These are phyloP conservation scores for Aspergillus transmontanensis DNA, from an alignment of 2,329 filamentous ascomycete genomes.

Conservation along the genomic window DNA sequence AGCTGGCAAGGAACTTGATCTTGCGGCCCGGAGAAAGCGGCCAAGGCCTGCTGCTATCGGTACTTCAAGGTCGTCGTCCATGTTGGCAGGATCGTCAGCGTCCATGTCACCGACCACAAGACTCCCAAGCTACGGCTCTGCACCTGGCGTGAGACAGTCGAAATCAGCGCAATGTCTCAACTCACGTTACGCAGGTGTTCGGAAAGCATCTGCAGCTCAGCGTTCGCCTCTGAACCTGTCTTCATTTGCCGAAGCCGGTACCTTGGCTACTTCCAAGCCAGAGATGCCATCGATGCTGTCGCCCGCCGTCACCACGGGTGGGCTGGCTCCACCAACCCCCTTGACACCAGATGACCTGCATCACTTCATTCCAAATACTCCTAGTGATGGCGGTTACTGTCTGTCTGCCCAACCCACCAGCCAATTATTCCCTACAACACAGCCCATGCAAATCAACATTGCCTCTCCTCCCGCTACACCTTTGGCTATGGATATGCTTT, in stretches of 20 bases:
- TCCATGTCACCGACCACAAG: constrained; percentile 46
- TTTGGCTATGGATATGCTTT: constrained; percentile 40
- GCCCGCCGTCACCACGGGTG: constrained; percentile 37
- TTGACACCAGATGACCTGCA: constrained; percentile 47
- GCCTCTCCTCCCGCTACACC: constrained; percentile 50
- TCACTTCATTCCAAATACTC: constrained; percentile 43
- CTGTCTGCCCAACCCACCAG: constrained; percentile 35
- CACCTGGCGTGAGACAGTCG: constrained; percentile 47
- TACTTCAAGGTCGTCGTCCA: constrained; percentile 42
- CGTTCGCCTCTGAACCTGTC: constrained; percentile 51
- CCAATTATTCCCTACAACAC: constrained; percentile 41
- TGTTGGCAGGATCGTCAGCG: constrained; percentile 37
- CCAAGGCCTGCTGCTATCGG: constrained; percentile 51
- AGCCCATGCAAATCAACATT: constrained; percentile 45
- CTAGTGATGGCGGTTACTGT: constrained; percentile 42
- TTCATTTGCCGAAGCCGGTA: constrained; percentile 47
- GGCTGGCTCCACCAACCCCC: constrained; percentile 46
- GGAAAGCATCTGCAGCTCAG: constrained; percentile 49
- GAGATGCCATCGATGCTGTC: constrained; percentile 37
- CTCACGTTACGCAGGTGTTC: constrained; percentile 48
- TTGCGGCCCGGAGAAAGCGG: constrained; percentile 50
- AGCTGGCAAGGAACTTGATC: constrained; percentile 45
- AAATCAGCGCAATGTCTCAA: constrained; percentile 50
- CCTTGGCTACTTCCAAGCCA: constrained; percentile 36
- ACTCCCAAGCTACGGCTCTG: constrained; percentile 33